phyloP scores from a whole-genome alignment of 148 eudicot species.

The Silene uniflora region DNA sequence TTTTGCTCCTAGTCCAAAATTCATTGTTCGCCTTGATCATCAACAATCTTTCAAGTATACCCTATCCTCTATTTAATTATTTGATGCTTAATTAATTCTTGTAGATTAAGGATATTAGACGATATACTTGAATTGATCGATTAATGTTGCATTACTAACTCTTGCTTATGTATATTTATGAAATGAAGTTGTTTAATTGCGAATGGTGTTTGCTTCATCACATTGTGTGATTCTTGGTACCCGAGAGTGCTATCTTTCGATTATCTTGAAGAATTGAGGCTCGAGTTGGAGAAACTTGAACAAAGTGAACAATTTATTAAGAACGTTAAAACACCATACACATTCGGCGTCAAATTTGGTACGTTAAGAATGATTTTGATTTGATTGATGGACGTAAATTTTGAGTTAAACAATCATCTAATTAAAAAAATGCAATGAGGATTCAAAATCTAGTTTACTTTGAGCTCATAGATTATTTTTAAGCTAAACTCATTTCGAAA shows the following conservation, averaged over 20 bases:
- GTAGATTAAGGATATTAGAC: too few species aligned
- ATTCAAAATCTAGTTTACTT: too few species aligned
- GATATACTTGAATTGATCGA: too few species aligned
- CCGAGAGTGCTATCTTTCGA: conserved; percentile 43
- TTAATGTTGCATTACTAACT: neutral
- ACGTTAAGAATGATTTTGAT: neutral
- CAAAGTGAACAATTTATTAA: conserved; percentile 26
- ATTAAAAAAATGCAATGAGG: too few species aligned
- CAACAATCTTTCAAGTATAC: conserved; percentile 46
- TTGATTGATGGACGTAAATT: too few species aligned
- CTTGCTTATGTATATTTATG: neutral
- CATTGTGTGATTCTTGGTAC: conserved; percentile 43
- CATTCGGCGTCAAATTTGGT: conserved; percentile 39
- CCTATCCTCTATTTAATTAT: neutral
- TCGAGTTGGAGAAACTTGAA: conserved; percentile 36
- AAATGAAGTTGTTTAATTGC: conserved; percentile 41
- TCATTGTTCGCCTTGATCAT: conserved; percentile 40
- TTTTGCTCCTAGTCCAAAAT: conserved; percentile 28
- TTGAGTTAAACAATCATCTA: too few species aligned
- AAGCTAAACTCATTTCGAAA: too few species aligned
- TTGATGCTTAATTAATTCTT: too few species aligned
- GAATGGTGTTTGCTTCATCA: conserved; percentile 46
- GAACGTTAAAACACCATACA: conserved; percentile 38
- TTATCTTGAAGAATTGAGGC: conserved; percentile 45
- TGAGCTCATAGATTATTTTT: too few species aligned